These are phyloP conservation scores for Blastomyces parvus DNA, from an alignment of 2,329 filamentous ascomycete genomes.

Conservation along the genomic window DNA sequence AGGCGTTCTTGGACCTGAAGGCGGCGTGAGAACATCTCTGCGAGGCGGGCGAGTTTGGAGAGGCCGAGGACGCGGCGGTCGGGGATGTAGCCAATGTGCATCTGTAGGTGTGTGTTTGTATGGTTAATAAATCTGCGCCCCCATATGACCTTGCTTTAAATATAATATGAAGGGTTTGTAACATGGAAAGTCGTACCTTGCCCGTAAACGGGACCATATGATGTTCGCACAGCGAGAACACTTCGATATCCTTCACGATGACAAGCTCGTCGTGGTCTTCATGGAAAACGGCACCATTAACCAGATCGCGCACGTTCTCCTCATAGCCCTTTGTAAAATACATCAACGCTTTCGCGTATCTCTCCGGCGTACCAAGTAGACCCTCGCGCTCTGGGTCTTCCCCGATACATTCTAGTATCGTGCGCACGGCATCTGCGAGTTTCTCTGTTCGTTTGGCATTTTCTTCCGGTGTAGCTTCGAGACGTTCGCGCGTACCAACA, in stretches of 20 bases:
- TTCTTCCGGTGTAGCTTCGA: slow-evolving; percentile 50
- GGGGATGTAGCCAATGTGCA: slow-evolving; percentile 98
- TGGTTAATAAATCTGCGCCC: slow-evolving; percentile 4
- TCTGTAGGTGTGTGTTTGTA: slow-evolving; percentile 43
- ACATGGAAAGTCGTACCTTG: slow-evolving; percentile 52
- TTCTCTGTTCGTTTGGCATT: slow-evolving; percentile 50
- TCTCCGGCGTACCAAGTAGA: slow-evolving; percentile 58
- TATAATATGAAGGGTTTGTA: too few relatives aligned
- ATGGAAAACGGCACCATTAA: slow-evolving; percentile 90
- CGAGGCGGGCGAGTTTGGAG: slow-evolving; percentile 89
- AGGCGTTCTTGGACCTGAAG: slow-evolving; percentile 94
- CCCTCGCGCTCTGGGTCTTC: slow-evolving; percentile 58
- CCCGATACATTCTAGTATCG: slow-evolving; percentile 56
- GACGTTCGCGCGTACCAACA: slow-evolving; percentile 41
- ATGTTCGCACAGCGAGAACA: slow-evolving; percentile 92
- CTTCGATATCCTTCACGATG: slow-evolving; percentile 94
- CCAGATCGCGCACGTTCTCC: slow-evolving; percentile 81
- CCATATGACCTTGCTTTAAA: too few relatives aligned
- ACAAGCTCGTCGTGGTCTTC: slow-evolving; percentile 96
- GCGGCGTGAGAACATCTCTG: slow-evolving; percentile 89
- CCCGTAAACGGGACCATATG: slow-evolving; percentile 94
- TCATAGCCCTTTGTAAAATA: slow-evolving; percentile 97
- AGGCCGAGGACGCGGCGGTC: slow-evolving; percentile 84
- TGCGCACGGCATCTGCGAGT: slow-evolving; percentile 53
- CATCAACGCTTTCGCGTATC: slow-evolving; percentile 91